Percentiles rank a stretch among this genome's conserved stretches.
Conservation (phyloP, 352 stramenopile species). For the Phytophthora melonis region DNA sequence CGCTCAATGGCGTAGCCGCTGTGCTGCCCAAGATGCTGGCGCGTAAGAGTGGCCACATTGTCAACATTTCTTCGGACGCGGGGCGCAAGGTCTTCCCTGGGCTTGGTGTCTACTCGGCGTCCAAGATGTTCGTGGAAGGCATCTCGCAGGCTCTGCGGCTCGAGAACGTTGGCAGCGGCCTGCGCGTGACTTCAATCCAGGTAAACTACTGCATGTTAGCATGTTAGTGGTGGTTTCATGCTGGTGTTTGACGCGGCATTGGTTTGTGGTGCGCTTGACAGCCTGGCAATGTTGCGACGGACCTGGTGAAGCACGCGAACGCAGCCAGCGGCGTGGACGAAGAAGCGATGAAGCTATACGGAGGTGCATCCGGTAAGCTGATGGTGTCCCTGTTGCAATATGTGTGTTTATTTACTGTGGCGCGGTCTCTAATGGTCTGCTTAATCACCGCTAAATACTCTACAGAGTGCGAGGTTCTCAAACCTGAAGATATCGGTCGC, state of each 20-base stretch:
- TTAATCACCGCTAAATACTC: slow-evolving; percentile 25
- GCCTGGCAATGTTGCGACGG: slow-evolving; percentile 92
- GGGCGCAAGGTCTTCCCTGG: slow-evolving; percentile 84
- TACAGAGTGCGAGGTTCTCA: slow-evolving; percentile 80
- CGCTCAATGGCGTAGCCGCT: slow-evolving; percentile 87
- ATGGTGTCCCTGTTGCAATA: slow-evolving; percentile 4
- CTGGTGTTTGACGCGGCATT: slow-evolving; percentile 9
- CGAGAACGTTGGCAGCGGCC: slow-evolving; percentile 86
- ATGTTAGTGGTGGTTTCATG: neutral
- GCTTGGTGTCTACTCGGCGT: slow-evolving; percentile 91
- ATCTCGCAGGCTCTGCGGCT: slow-evolving; percentile 87
- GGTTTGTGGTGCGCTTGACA: slow-evolving; percentile 27
- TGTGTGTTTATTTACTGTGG: slow-evolving; percentile 23
- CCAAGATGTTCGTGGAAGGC: slow-evolving; percentile 94
- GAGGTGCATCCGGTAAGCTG: slow-evolving; percentile 52
- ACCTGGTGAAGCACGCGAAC: slow-evolving; percentile 89
- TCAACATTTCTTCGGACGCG: slow-evolving; percentile 90
- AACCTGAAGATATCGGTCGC: slow-evolving; percentile 85
- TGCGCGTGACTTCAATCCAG: slow-evolving; percentile 91
- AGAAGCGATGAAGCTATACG: slow-evolving; percentile 83
- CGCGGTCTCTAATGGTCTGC: slow-evolving; percentile 26
- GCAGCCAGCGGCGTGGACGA: slow-evolving; percentile 71
- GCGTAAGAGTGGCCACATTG: slow-evolving; percentile 81
- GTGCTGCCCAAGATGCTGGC: slow-evolving; percentile 80
- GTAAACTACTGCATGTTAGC: slow-evolving; percentile 6